Percentiles rank a stretch among this genome's conserved stretches.
Conservation (phyloP, 2,329 filamentous ascomycete genomes). For the Parastagonospora avenae region DNA sequence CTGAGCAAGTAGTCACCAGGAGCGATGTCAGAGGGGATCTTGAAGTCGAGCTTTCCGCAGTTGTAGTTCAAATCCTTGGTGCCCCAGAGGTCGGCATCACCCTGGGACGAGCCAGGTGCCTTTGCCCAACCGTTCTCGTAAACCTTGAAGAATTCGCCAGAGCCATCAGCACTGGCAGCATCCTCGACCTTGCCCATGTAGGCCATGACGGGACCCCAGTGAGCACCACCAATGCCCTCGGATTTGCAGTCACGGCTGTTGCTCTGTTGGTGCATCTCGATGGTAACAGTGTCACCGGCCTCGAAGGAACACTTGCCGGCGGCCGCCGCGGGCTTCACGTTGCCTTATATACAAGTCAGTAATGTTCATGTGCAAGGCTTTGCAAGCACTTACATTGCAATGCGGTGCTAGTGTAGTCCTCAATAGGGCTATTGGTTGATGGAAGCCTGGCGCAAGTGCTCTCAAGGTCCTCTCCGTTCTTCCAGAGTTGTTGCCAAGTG, state of each 20-base stretch:
- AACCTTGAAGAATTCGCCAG: slow-evolving; percentile 58
- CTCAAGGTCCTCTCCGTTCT: slow-evolving; percentile 37
- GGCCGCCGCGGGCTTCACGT: slow-evolving; percentile 32
- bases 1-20: slow-evolving; percentile 53
- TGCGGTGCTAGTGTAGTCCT: slow-evolving; percentile 38
- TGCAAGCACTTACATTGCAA: slow-evolving; percentile 23
- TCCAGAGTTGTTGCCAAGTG: slow-evolving; percentile 39
- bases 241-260: slow-evolving; percentile 27
- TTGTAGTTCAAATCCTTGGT: slow-evolving; percentile 52
- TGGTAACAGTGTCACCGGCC: slow-evolving; percentile 34
- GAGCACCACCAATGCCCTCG: slow-evolving; percentile 43
- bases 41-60: slow-evolving; percentile 36
- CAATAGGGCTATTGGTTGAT: slow-evolving; percentile 34
- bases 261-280: slow-evolving; percentile 37
- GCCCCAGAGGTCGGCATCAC: slow-evolving; percentile 47
- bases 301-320: slow-evolving; percentile 32
- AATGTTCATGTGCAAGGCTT: not conserved
- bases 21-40: slow-evolving; percentile 48
- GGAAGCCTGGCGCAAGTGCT: slow-evolving; percentile 36
- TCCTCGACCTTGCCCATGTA: slow-evolving; percentile 54
- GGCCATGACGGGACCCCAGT: slow-evolving; percentile 60
- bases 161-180: slow-evolving; percentile 50
- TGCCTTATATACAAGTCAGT: slow-evolving; percentile 13
- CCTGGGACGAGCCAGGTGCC: slow-evolving; percentile 43
- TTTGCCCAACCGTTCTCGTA: slow-evolving; percentile 48